Conservation (phyloP, 768 basidiomycete genomes). For the Leccinum longicurvipes region DNA sequence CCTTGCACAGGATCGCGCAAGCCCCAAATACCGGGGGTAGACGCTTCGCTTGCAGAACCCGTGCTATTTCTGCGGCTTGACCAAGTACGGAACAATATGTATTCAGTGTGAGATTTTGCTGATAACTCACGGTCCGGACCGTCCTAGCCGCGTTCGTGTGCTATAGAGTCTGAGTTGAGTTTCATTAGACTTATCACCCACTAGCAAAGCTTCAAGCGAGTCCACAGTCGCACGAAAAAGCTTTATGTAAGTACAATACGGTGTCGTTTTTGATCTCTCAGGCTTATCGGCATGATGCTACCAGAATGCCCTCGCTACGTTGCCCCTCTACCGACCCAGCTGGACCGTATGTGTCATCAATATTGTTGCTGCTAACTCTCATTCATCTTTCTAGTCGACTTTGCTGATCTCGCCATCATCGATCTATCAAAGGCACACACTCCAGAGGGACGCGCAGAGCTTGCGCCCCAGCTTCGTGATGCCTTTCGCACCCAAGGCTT, state of each 20-base stretch:
- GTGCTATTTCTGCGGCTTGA: background rate
- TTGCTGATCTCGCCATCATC: slow-evolving; percentile 50
- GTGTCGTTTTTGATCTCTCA: background rate
- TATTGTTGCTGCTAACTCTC: background rate
- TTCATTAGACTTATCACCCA: slow-evolving; percentile 13
- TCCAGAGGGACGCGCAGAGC: slow-evolving; percentile 37
- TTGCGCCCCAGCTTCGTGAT: slow-evolving; percentile 41
- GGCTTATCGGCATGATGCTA: slow-evolving; percentile 26
- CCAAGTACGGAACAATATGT: no score
- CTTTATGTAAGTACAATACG: background rate
- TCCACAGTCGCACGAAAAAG: slow-evolving; percentile 7
- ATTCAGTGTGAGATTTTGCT: no score
- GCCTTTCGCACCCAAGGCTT: slow-evolving; percentile 45
- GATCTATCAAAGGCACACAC: slow-evolving; percentile 45
- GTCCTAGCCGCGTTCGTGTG: slow-evolving; percentile 2
- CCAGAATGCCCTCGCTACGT: slow-evolving; percentile 37
- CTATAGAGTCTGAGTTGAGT: slow-evolving; percentile 15
- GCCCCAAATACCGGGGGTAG: background rate
- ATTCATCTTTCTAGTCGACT: slow-evolving; percentile 39
- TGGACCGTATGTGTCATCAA: slow-evolving; percentile 29
- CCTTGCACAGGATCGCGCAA: background rate
- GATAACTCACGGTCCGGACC: no score
- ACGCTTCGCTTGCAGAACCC: background rate
- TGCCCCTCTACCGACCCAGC: slow-evolving; percentile 30
- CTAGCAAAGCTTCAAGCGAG: no score